Conservation (phyloP, 768 basidiomycete species). For the Russula brevipes region DNA sequence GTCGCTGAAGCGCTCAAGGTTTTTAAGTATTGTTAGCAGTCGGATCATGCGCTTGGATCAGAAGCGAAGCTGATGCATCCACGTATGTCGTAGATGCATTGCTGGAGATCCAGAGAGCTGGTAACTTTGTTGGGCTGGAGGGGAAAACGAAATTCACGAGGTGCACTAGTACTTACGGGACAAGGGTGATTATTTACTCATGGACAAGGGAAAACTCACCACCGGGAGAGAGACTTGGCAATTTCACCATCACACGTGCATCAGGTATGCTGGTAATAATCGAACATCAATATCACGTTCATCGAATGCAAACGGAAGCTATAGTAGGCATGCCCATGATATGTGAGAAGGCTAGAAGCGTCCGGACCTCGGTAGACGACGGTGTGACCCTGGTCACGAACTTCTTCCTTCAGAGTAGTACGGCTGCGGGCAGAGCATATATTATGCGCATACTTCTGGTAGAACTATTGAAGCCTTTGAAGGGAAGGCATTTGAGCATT, state of each 20-base stretch:
- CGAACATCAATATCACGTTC: background rate
- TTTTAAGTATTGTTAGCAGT: background rate
- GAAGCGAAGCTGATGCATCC: background rate
- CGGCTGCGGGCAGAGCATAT: no score
- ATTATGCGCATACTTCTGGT: background rate
- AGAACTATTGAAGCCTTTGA: background rate
- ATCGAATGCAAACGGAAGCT: background rate
- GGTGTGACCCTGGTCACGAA: background rate
- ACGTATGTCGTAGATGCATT: no score
- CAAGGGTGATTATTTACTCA: background rate
- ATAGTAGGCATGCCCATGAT: background rate
- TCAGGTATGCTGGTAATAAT: background rate
- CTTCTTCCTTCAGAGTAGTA: no score
- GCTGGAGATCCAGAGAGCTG: slow-evolving; percentile 31
- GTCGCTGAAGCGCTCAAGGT: background rate
- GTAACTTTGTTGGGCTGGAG: slow-evolving; percentile 28
- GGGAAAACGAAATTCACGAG: background rate
- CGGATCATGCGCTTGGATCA: background rate
- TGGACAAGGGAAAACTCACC: slow-evolving; percentile 5
- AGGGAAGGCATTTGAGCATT: background rate
- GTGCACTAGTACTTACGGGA: background rate
- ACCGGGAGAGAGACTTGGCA: background rate
- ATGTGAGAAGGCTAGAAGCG: no score
- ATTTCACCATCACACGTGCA: slow-evolving; percentile 13
- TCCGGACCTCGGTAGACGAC: no score